Evolutionary conservation across 2,329 filamentous ascomycete genomes (phyloP), one percentile per base, ranked within the genome.

Genomic region (Domatiomyces globalis): DNA sequence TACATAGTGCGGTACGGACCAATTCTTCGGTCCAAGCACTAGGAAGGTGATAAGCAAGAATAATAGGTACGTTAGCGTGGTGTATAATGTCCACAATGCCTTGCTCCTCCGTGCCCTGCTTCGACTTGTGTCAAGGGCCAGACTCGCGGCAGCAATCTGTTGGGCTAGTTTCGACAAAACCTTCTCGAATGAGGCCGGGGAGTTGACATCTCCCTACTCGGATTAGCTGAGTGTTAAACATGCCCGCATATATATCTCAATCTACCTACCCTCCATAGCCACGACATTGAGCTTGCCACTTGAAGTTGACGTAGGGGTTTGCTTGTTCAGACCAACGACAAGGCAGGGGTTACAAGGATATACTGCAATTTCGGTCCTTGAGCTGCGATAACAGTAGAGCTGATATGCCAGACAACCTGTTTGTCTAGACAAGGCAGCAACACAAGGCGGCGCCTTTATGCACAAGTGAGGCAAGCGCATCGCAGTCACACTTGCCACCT

Each of bases 151-250:
- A 43, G 83, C 75, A 66, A 98, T 95, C 70, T 92, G 95, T 49
- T 74, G 73, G 9, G 89, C 85, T 45, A 98, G 79, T 20, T 80
- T 76, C 8, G 87, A 86, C 27, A 98, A 81, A 2, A 84, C 81
- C 73, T 89, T 95, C 71, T 98, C 92, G 65, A 96, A 98, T 3
- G 84, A 86, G 49, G 88, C 89, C 22, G 92, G 84, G 58, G 89
- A 94, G 65, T 79, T 84, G 66, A 84, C 78, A 63, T 86, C 78
- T 69, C 80, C 79, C 87, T 58, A 27, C 12, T 17, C 19, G 18
- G 20, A 46, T 48, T 45, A 50, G 52, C 49, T 33, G 43, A 15
- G 15, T 25, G 43, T 22, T 7, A 12, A 12, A 17, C 20, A 17
- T 5, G 18, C 4, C 48, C 19, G 6, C 43, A 7, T 20, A 5